phyloP scores from a whole-genome alignment of 139 green algal genomes.

The Diplosphaera chodatii region DNA sequence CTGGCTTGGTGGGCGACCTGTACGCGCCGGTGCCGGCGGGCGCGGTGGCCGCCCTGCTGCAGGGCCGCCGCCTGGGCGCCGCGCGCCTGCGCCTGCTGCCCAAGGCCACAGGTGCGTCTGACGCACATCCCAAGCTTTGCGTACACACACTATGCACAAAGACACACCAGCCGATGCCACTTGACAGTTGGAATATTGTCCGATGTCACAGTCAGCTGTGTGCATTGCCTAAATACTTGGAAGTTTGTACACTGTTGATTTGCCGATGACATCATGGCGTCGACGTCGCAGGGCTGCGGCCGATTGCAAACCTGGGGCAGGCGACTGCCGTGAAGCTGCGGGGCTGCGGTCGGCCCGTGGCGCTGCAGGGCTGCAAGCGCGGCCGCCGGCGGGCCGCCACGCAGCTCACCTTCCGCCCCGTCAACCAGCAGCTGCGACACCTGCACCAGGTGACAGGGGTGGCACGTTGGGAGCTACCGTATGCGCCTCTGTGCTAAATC shows the following conservation, averaged over 20 bases:
- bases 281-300: conserved; percentile 45
- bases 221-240: too few species aligned
- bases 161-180: too few species aligned
- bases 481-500: too few species aligned
- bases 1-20: conserved; percentile 26
- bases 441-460: conserved; percentile 43
- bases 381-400: conserved; percentile 3
- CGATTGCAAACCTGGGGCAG: conserved; percentile 70
- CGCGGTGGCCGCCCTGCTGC: conserved; percentile 34
- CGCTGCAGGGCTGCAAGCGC: conserved; percentile 3
- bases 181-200: too few species aligned
- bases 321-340: conserved; percentile 32
- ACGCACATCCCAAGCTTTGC: too few species aligned
- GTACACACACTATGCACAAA: too few species aligned
- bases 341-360: background rate
- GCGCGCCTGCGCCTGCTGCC: conserved; percentile 29
- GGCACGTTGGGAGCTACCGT: too few species aligned
- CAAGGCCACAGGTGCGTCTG: too few species aligned
- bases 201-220: too few species aligned
- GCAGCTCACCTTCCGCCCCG: conserved; percentile 55
- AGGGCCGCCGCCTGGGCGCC: conserved; percentile 55
- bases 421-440: conserved; percentile 65
- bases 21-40: conserved; percentile 18
- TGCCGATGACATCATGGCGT: too few species aligned
- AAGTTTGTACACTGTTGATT: too few species aligned